Conservation (phyloP, 257 asterid species). For the Solanum etuberosum region DNA sequence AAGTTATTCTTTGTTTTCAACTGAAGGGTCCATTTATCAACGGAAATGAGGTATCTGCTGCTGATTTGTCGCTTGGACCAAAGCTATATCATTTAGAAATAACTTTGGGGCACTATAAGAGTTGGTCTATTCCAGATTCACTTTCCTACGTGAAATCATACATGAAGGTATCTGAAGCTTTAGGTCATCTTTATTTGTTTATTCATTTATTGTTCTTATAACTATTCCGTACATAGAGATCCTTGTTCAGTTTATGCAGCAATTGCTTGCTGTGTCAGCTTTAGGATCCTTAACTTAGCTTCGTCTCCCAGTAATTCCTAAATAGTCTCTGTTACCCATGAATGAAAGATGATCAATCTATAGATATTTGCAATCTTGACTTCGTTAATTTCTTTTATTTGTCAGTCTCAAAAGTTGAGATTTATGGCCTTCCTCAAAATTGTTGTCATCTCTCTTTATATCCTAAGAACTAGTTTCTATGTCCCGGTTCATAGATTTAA, state of each 20-base stretch:
- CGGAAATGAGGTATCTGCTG: conserved; percentile 66
- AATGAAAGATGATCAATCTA: not conserved
- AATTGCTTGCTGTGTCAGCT: not conserved
- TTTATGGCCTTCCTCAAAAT: not conserved
- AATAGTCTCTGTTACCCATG: not conserved
- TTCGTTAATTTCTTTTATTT: not conserved
- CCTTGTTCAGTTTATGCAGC: not conserved
- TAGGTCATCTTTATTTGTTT: not conserved
- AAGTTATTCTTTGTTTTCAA: not conserved
- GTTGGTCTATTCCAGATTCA: conserved; percentile 84
- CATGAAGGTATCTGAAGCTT: conserved; percentile 52
- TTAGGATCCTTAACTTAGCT: not conserved
- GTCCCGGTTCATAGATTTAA: not conserved
- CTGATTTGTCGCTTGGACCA: conserved; percentile 93
- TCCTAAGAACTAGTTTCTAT: not conserved
- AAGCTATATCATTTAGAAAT: conserved; percentile 88
- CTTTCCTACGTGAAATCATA: conserved; percentile 56
- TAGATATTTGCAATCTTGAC: not conserved
- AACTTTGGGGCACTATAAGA: conserved; percentile 71
- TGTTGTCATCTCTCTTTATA: not conserved
- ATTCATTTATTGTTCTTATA: not conserved
- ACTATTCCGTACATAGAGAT: not conserved
- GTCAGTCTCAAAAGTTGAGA: not conserved
- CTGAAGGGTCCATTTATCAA: conserved; percentile 71
- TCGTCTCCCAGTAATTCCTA: not conserved